A percentile compares a stretch with the other conserved stretches of the same genome.
Conservation (phyloP, 2,329 filamentous ascomycete species). For the Lanzia echinophila region DNA sequence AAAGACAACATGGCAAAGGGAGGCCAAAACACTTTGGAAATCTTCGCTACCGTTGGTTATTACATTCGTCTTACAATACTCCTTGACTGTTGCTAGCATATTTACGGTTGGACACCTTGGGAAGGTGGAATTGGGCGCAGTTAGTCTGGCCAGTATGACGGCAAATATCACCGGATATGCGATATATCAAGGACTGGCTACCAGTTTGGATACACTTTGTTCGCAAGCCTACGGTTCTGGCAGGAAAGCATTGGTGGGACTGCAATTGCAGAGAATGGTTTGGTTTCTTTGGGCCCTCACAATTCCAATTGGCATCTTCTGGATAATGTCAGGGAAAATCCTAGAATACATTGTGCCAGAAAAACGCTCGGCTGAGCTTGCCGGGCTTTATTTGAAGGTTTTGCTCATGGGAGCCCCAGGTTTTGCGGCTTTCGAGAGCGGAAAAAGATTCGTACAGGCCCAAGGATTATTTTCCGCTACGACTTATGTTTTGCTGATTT, state of each 20-base stretch:
- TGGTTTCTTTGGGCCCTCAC: conserved; percentile 68
- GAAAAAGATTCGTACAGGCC: conserved; percentile 75
- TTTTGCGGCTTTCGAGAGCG: conserved; percentile 68
- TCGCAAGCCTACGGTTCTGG: conserved; percentile 91
- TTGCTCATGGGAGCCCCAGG: conserved; percentile 66
- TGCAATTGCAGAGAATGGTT: conserved; percentile 77
- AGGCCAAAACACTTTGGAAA: conserved; percentile 69
- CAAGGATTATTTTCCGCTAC: conserved; percentile 77
- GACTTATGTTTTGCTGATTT: conserved; percentile 68
- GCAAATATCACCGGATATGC: conserved; percentile 73
- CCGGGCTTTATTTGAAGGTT: conserved; percentile 67
- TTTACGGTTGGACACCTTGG: conserved; percentile 73
- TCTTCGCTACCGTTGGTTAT: conserved; percentile 66
- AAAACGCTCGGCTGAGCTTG: conserved; percentile 60
- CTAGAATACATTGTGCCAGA: conserved; percentile 65
- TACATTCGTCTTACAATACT: conserved; percentile 76
- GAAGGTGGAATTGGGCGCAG: conserved; percentile 60
- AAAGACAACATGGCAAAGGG: conserved; percentile 84
- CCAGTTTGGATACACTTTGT: conserved; percentile 85
- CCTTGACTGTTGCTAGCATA: conserved; percentile 73
- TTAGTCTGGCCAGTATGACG: conserved; percentile 69
- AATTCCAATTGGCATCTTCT: conserved; percentile 65
- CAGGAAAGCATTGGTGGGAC: conserved; percentile 77
- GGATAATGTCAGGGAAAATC: conserved; percentile 61
- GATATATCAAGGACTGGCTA: conserved; percentile 78